Evolutionary conservation across 371 early-diverging fungal species (phyloP).

Genomic region (Syncephalastrum contaminatum): DNA sequence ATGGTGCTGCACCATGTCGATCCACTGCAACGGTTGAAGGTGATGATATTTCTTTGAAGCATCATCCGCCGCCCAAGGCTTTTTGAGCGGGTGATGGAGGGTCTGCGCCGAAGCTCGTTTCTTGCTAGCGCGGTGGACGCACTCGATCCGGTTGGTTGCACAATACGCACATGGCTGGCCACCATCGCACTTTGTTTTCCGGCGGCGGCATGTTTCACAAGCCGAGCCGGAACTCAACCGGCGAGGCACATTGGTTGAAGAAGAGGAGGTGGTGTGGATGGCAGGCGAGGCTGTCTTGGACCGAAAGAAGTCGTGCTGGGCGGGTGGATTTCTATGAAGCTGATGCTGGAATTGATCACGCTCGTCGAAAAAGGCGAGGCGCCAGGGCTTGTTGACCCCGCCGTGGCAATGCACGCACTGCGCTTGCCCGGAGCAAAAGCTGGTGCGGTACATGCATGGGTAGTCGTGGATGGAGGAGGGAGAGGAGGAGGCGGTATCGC

Average conservation of each 20-base stretch:
- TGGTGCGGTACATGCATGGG: too few species aligned
- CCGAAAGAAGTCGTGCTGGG: slow-evolving; percentile 10
- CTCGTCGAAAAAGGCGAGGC: slow-evolving; percentile 22
- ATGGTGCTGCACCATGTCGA: too few species aligned
- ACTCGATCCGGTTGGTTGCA: slow-evolving; percentile 32
- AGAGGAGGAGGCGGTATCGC: too few species aligned
- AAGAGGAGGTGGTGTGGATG: background rate
- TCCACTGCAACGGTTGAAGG: background rate
- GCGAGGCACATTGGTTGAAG: slow-evolving; percentile 18
- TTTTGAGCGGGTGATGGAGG: slow-evolving; percentile 7
- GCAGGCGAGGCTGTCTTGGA: slow-evolving; percentile 1
- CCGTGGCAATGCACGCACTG: background rate
- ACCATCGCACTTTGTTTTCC: slow-evolving; percentile 49
- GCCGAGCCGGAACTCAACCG: slow-evolving; percentile 45
- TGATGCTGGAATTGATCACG: slow-evolving; percentile 4
- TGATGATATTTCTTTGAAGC: slow-evolving; percentile 6
- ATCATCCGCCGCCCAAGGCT: slow-evolving; percentile 8
- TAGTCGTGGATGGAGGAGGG: too few species aligned
- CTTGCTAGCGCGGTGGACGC: slow-evolving; percentile 30
- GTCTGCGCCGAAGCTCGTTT: slow-evolving; percentile 13
- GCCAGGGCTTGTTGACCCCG: slow-evolving; percentile 24
- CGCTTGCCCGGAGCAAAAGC: too few species aligned
- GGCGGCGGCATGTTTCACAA: slow-evolving; percentile 43
- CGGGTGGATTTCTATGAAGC: too few species aligned
- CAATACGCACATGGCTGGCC: slow-evolving; percentile 43